Conservation (phyloP, 805 yeast genomes). For the Pichia phayaonensis region DNA sequence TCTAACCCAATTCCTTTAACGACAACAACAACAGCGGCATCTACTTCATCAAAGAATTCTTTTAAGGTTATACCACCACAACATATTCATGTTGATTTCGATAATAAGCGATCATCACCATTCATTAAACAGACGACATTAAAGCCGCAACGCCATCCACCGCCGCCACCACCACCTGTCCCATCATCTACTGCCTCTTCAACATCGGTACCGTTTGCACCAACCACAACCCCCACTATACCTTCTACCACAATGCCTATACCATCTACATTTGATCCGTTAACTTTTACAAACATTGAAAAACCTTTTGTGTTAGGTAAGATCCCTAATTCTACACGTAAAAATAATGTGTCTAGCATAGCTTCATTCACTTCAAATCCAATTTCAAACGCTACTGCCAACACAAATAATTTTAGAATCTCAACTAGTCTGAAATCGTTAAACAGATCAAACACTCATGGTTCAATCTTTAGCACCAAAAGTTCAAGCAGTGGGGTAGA, state of each 20-base stretch:
- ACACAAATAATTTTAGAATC: background rate
- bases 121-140: conserved; percentile 47
- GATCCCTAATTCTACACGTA: background rate
- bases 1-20: background rate
- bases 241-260: background rate
- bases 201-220: conserved; percentile 1
- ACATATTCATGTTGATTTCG: conserved; percentile 74
- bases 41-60: conserved; percentile 24
- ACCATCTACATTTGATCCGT: background rate
- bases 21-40: background rate
- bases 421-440: conserved; percentile 7
- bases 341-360: too few relatives aligned
- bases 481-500: conserved; percentile 8
- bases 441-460: conserved; percentile 11
- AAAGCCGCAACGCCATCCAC: conserved; percentile 11
- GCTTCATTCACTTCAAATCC: background rate
- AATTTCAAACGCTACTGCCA: background rate
- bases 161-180: conserved; percentile 28
- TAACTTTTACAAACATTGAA: background rate
- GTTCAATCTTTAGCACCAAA: conserved; percentile 8
- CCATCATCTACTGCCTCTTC: conserved; percentile 10
- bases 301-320: background rate
- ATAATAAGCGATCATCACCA: conserved; percentile 70
- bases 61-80: conserved; percentile 63
- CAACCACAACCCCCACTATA: background rate